Evolutionary conservation across 2,329 filamentous ascomycete genomes (phyloP), one percentile per base, ranked within the genome.

Genomic region (Beauveria medogensis): DNA sequence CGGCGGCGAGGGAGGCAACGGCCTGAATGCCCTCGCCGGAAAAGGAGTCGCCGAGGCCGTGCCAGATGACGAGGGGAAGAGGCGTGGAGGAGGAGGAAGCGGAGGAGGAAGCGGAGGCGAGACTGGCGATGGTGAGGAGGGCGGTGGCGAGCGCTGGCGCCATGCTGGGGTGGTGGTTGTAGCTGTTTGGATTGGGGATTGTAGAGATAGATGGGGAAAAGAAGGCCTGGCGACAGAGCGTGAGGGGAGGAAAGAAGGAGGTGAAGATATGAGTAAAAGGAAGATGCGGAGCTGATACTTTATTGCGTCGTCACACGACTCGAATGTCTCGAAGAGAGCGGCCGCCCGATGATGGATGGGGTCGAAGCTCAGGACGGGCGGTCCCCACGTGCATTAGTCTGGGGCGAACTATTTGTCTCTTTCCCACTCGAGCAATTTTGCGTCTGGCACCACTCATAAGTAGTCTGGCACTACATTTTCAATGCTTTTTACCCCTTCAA

Each of bases 51-150:
- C 85, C 86, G 12, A 86, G 78, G 28, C 84, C 94, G 74, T 99
- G 94, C 94, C 94, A 99, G 76, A 99, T 90, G 63, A 99, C 82
- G 41, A 99, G 81, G 1, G 94, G 94, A 34, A 97, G 82, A 3
- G 90, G 91, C n/a, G 82, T 86, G 66, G 75, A 74, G 64, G 30
- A 5, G 26, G 56, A 8, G 37, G 24, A 4, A 18, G 16, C 2
- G 24, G 24, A 24, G 24, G 24, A 24, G 3, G 24, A 24, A 2
- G 48, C 46, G 37, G 47, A 12, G 24, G 47, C 56, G 47, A 52
- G 8, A 26, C 37, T 16, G 48, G 56, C n/a, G 40, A 60, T 9
- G 58, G 43, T 18, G 43, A 55, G 28, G 30, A 41, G 69, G 66
- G 56, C 44, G 20, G 57, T 47, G 20, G 62, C 55, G 28, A 53